Conservation (phyloP, 495 filamentous ascomycete genomes). For the Pseudomonodictys pantanalensis region DNA sequence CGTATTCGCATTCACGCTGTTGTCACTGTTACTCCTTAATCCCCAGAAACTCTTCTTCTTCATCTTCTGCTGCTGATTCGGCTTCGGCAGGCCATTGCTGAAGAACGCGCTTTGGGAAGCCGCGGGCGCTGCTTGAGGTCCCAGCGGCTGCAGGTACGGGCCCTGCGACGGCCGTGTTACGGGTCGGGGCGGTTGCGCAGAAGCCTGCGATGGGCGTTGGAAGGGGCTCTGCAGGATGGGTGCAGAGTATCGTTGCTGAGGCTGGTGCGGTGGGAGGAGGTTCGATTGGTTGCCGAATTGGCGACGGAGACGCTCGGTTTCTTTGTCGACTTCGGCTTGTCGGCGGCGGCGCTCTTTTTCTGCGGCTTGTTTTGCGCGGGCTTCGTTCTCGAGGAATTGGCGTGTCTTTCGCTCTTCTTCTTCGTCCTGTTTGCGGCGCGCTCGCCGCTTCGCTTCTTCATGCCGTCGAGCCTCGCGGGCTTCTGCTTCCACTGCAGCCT, state of each 20-base stretch:
- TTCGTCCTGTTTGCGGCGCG: constrained; percentile 22
- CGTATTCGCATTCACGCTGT: constrained; percentile 6
- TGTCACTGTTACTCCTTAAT: constrained; percentile 33
- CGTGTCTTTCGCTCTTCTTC: constrained; percentile 23
- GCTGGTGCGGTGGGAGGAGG: constrained; percentile 14
- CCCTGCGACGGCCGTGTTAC: not conserved
- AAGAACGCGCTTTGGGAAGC: constrained; percentile 29
- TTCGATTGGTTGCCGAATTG: constrained; percentile 60
- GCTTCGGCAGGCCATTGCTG: constrained; percentile 18
- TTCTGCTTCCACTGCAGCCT: constrained; percentile 69
- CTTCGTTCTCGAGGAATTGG: constrained; percentile 64
- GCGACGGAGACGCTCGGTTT: constrained; percentile 76
- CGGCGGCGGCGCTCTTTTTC: constrained; percentile 59
- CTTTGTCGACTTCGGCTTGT: constrained; percentile 72
- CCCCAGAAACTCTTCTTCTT: constrained; percentile 44
- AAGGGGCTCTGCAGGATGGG: constrained; percentile 19
- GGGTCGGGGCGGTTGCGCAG: constrained; percentile 11
- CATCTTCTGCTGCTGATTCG: constrained; percentile 17
- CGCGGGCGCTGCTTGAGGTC: not conserved
- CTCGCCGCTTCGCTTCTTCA: constrained; percentile 21
- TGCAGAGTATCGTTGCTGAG: constrained; percentile 25
- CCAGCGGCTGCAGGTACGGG: constrained; percentile 29
- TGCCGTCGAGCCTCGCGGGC: constrained; percentile 35
- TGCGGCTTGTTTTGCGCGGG: not conserved
- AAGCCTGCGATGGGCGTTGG: not conserved